Base-by-base conservation (phyloP, 2,329 filamentous ascomycete species). In the Westerdykella aurantiaca region DNA sequence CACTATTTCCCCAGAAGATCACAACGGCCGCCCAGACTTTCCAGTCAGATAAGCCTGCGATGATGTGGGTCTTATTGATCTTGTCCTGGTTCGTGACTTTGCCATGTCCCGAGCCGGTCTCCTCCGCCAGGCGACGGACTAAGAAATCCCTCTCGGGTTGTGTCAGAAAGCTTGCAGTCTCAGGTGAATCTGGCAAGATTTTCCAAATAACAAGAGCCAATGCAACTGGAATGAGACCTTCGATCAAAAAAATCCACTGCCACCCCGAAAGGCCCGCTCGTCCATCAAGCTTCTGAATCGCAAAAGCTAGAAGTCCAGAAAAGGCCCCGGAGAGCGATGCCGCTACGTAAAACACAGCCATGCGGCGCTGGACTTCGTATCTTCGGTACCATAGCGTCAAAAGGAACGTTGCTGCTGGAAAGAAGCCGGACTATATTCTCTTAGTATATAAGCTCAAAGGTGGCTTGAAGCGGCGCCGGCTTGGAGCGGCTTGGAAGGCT, bases 391-490 rank as follows among this genome's bases (percentile, higher is more conserved):
- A 67, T 6, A 64, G 43, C 3, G 63, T 66, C 7, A 67, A 47
- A 11, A 64, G 43, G 39, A 64, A 65, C 0, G 78, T 77, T 55
- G 85, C 83, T 16, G 82, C 83, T 0, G 82, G 82, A 3, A 85
- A 70, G 42, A 86, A 68, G 0, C 82, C 82, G 25, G 77, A 76
- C 58, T 60, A 37, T 5, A 29, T 9, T 11, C n/a, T 12, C 23
- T 58, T 13, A 58, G 53, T 23, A 38, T 43, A n/a, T n/a, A 29
- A 10, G 25, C 25, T 29, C 7, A 31, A 12, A 34, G 37, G 21
- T 13, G 4, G 29, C 38, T 1, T 12, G 7, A 29, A 29, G 25
- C 25, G 9, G 11, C 25, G 11, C 11, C 18, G 2, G 17, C 22
- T 16, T 37, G 13, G 21, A 11, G 14, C n/a, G 16, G 39, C 39